Base-by-base conservation (phyloP, 306 rosid species). In the Hippophae gyantsensis region DNA sequence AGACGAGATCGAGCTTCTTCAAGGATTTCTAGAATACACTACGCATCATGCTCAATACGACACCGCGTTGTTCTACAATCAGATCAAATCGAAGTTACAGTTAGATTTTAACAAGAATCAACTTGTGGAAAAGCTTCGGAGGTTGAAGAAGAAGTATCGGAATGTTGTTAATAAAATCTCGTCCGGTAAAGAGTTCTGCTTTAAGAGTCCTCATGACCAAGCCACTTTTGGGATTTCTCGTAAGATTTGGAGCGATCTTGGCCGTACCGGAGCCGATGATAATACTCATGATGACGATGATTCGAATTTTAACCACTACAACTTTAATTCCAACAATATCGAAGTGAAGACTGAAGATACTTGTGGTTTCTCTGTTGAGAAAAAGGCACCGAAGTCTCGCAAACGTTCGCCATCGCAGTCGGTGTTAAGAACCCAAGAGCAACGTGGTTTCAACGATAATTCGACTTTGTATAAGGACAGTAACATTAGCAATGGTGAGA, bases 101-200 rank as follows among this genome's bases (percentile, higher is more conserved):
- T 58, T 75, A 51, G 84, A 63, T 25, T 78, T 82, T 69, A 82
- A 82, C 70, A 78, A 81, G 74, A 81, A 69, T 57, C 87, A 81
- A 77, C 81, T 81, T 49, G 81, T 78, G 10, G 87, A 81, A 69
- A 81, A 81, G 84, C 87, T 81, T 18, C 75, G 87, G 27, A 71
- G 90, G 78, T 66, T 93, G 58, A 93, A 93, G 78, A 86, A 82
- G 67, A 93, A 93, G 72, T 85, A 86, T 78, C 80, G 83, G 32
- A 69, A 63, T 45, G 64, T 73, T 40, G 27, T 79, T 47, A 72
- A 62, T 42, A 88, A 74, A 72, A 73, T 78, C 69, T 78, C 69
- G 43, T 54, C 68, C 13, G 82, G 82, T 26, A 74, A 75, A 60
- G 93, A 76, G 0, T 68, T 76, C 56, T 65, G 79, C 55, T 86